phyloP scores from a whole-genome alignment of 139 green algal genomes.

The Coelastrella sp. region DNA sequence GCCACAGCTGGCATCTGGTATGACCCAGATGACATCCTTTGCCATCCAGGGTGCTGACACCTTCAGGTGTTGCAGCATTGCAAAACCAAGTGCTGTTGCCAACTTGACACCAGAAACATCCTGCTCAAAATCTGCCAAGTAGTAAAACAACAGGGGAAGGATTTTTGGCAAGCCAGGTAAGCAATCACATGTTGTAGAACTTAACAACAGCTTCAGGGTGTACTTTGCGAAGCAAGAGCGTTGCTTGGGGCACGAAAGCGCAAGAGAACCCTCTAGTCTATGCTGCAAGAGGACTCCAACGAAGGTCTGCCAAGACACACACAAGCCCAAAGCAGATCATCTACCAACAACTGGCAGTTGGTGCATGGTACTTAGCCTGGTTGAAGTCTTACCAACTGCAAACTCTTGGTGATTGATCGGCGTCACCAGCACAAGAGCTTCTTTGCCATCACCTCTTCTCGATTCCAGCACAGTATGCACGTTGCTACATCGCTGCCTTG shows the following conservation, averaged over 20 bases:
- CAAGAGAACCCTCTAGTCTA: no score
- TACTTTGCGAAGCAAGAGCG: no score
- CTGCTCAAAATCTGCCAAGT: slow-evolving; percentile 45
- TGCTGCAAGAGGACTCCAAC: no score
- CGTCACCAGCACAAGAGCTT: slow-evolving; percentile 72
- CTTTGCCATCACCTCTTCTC: slow-evolving; percentile 70
- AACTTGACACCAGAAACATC: slow-evolving; percentile 35
- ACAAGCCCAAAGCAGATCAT: no score
- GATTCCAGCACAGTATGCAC: slow-evolving; percentile 60
- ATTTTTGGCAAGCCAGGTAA: not conserved
- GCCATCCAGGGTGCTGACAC: slow-evolving; percentile 68
- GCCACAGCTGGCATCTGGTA: slow-evolving; percentile 68
- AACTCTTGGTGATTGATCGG: slow-evolving; percentile 50
- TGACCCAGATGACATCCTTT: slow-evolving; percentile 80
- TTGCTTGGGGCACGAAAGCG: no score
- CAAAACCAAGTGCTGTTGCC: slow-evolving; percentile 44
- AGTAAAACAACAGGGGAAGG: not conserved
- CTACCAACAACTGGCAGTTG: not conserved
- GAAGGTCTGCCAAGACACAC: no score
- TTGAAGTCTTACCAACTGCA: not conserved
- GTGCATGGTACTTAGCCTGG: not conserved
- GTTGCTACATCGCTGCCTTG: slow-evolving; percentile 50
- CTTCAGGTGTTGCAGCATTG: slow-evolving; percentile 59
- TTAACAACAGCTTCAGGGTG: no score
- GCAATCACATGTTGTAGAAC: no score